A percentile compares a stretch with the other conserved stretches of the same genome.
phyloP scores from a whole-genome alignment of 305 asterid genomes.

The Rubia peregrina region DNA sequence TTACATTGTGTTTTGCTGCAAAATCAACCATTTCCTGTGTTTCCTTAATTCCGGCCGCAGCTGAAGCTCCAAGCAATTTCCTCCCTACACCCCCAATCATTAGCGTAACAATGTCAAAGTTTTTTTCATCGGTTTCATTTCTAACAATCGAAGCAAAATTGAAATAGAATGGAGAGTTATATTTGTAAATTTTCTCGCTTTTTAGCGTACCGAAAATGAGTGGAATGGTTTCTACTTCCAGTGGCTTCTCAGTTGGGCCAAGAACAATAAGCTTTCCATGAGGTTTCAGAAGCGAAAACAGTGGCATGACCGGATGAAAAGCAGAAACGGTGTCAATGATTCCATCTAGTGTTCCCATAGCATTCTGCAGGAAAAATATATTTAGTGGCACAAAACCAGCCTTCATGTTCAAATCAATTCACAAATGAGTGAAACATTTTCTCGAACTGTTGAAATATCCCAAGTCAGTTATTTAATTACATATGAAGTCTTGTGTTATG shows the following conservation, averaged over 20 bases:
- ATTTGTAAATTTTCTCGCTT: neutral
- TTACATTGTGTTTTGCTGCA: conserved; percentile 25
- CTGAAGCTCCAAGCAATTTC: conserved; percentile 23
- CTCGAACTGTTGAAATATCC: no score
- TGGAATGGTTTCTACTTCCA: conserved; percentile 18
- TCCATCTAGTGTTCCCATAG: conserved; percentile 27
- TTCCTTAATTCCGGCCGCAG: conserved; percentile 22
- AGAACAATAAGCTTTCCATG: conserved; percentile 30
- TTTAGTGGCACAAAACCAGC: no score
- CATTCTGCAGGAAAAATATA: conserved; percentile 21
- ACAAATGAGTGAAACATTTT: no score
- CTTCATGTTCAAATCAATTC: no score
- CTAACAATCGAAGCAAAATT: no score
- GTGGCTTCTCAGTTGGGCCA: conserved; percentile 26
- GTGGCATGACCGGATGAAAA: conserved; percentile 24
- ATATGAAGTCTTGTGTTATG: no score
- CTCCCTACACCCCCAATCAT: conserved; percentile 19
- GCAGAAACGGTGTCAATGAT: conserved; percentile 30
- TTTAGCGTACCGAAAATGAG: conserved; percentile 20
- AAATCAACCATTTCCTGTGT: conserved; percentile 28
- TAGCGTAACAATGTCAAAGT: neutral
- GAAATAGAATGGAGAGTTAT: no score
- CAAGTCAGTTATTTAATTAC: no score
- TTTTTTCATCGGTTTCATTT: neutral
- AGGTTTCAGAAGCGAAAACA: conserved; percentile 24